phyloP scores from a whole-genome alignment of 306 rosid genomes.

The Amphicarpaea edgeworthii region DNA sequence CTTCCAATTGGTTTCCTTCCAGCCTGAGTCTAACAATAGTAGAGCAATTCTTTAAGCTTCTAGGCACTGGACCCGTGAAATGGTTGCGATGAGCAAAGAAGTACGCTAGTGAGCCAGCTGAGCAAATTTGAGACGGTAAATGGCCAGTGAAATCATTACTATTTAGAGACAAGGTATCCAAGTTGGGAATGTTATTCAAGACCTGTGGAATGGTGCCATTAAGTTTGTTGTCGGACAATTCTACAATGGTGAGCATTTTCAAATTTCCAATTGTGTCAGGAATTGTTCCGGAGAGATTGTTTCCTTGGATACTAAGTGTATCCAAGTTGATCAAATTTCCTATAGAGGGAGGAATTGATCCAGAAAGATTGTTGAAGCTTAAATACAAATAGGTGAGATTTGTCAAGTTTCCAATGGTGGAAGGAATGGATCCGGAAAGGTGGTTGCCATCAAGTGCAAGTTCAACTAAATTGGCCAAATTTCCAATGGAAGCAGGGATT shows the following conservation, averaged over 20 bases:
- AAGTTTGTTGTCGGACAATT: slow-evolving; percentile 6
- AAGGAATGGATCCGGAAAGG: slow-evolving; percentile 43
- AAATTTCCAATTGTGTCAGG: no score
- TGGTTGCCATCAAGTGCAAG: not conserved
- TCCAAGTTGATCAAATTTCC: not conserved
- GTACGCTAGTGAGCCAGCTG: no score
- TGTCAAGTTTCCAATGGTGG: slow-evolving; percentile 40
- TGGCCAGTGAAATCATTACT: slow-evolving; percentile 4
- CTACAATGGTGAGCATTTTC: not conserved
- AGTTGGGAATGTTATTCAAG: not conserved
- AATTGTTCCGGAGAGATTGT: no score
- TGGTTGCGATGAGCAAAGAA: no score
- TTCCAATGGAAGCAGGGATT: no score
- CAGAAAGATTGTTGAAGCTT: no score
- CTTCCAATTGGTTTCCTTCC: not conserved
- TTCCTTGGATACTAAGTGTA: not conserved
- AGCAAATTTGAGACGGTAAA: no score
- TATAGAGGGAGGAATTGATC: no score
- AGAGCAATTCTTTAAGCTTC: slow-evolving; percentile 37
- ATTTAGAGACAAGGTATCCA: not conserved
- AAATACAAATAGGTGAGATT: not conserved
- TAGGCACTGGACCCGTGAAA: slow-evolving; percentile 8
- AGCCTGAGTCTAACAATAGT: slow-evolving; percentile 23
- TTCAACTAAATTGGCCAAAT: not conserved
- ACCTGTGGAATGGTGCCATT: slow-evolving; percentile 3